Conservation (phyloP, 495 filamentous ascomycete genomes). For the Pseudevernia furfuracea region DNA sequence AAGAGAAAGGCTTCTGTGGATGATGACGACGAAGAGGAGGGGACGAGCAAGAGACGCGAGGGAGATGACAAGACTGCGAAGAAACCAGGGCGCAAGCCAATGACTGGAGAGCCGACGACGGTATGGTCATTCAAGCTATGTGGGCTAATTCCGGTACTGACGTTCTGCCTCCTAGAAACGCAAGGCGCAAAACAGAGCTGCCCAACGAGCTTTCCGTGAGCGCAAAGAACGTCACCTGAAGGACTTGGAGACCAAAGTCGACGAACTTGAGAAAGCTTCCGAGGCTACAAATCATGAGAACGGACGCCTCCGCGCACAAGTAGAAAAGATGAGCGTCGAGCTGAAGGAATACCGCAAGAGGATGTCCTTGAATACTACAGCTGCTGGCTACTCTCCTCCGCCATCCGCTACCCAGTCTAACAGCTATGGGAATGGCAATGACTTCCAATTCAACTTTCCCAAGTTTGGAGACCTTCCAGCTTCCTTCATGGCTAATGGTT, state of each 20-base stretch:
- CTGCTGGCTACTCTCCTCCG: slow-evolving; percentile 40
- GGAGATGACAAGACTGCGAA: slow-evolving; percentile 68
- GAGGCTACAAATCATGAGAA: slow-evolving; percentile 82
- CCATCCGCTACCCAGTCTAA: slow-evolving; percentile 33
- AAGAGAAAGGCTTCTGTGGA: slow-evolving; percentile 69
- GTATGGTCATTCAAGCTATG: slow-evolving; percentile 46
- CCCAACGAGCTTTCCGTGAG: slow-evolving; percentile 93
- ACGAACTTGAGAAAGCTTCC: slow-evolving; percentile 82
- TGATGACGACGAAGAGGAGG: slow-evolving; percentile 60
- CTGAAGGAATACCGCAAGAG: slow-evolving; percentile 85
- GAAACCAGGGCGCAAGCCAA: slow-evolving; percentile 92
- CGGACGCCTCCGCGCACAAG: slow-evolving; percentile 68
- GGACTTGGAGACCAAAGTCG: slow-evolving; percentile 90
- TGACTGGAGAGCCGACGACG: slow-evolving; percentile 91
- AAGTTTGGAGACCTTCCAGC: slow-evolving; percentile 65
- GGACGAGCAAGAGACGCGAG: slow-evolving; percentile 71
- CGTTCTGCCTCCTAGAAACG: slow-evolving; percentile 62
- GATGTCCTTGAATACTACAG: slow-evolving; percentile 50
- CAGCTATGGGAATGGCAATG: slow-evolving; percentile 50
- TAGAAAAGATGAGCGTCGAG: slow-evolving; percentile 80
- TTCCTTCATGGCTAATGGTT: slow-evolving; percentile 46
- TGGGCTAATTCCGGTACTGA: slow-evolving; percentile 36
- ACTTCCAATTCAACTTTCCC: slow-evolving; percentile 93
- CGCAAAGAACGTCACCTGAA: slow-evolving; percentile 97
- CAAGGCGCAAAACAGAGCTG: slow-evolving; percentile 96